Evolutionary conservation across 2,329 filamentous ascomycete species (phyloP).

Genomic region (Stromatinia cepivora): DNA sequence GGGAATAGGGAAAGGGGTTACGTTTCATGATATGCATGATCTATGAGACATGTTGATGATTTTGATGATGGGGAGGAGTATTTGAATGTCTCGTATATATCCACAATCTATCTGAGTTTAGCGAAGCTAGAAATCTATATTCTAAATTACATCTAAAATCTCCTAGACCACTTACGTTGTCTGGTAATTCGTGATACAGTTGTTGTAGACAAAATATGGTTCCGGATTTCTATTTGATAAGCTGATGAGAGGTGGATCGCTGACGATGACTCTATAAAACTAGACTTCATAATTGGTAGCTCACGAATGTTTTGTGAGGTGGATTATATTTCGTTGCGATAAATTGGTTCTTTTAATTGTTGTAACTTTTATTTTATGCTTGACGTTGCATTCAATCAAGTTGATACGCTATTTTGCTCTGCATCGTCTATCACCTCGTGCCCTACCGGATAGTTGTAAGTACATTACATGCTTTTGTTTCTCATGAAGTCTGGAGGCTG

Average conservation of each 20-base stretch:
- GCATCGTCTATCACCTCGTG: too few species aligned
- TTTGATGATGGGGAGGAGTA: background rate
- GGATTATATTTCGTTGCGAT: background rate
- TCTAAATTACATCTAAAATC: background rate
- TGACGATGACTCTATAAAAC: background rate
- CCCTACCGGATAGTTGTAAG: background rate
- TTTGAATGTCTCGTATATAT: constrained; percentile 2
- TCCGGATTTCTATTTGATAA: background rate
- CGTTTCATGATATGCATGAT: constrained; percentile 1
- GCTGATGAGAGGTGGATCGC: background rate
- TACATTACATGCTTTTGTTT: background rate
- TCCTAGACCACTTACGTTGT: background rate
- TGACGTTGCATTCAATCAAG: too few species aligned
- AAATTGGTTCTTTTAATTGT: too few species aligned
- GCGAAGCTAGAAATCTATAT: background rate
- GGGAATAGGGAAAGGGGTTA: background rate
- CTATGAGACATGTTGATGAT: background rate
- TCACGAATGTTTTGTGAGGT: too few species aligned
- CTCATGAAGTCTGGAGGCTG: background rate
- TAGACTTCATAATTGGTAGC: accelerated
- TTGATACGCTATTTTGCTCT: too few species aligned
- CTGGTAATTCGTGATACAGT: background rate
- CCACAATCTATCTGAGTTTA: background rate
- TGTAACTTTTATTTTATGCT: too few species aligned
- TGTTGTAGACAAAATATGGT: background rate